Percentiles rank a stretch among this genome's conserved stretches.
phyloP scores from a whole-genome alignment of 176 grass and related monocot genomes.

The Neostapfia colusana region DNA sequence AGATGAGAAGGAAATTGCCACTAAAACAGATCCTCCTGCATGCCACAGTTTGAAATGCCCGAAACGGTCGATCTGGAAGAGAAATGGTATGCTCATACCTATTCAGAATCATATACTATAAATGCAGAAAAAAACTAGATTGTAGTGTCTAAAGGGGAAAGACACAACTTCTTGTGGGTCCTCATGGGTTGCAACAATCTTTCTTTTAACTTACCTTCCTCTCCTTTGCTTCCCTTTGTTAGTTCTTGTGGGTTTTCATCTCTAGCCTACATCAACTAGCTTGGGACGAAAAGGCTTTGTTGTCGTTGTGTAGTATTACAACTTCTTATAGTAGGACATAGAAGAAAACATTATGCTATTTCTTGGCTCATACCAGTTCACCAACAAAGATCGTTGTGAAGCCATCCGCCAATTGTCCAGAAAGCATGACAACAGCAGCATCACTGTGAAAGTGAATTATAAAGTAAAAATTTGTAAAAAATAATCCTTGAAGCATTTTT shows the following conservation, averaged over 20 bases:
- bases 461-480: slow-evolving; percentile 29
- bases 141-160: slow-evolving; percentile 1
- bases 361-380: slow-evolving; percentile 67
- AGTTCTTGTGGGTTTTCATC: background rate
- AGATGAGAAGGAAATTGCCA: slow-evolving; percentile 93
- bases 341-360: background rate
- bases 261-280: background rate
- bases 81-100: slow-evolving; percentile 24
- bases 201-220: background rate
- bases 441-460: slow-evolving; percentile 57
- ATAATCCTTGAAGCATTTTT: background rate
- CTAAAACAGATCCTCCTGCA: slow-evolving; percentile 89
- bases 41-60: slow-evolving; percentile 98
- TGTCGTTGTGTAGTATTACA: background rate
- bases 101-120: slow-evolving; percentile 4
- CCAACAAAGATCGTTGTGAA: slow-evolving; percentile 92
- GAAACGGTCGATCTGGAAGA: slow-evolving; percentile 84
- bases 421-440: slow-evolving; percentile 96
- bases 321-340: background rate
- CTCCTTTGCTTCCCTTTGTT: background rate
- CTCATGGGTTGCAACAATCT: background rate
- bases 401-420: slow-evolving; percentile 93
- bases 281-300: background rate
- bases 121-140: slow-evolving; percentile 25
- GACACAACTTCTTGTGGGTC: background rate